Evolutionary conservation across 768 basidiomycete genomes (phyloP), one percentile per base, ranked within the genome.

Genomic region (Tricholoma hemisulphureum): DNA sequence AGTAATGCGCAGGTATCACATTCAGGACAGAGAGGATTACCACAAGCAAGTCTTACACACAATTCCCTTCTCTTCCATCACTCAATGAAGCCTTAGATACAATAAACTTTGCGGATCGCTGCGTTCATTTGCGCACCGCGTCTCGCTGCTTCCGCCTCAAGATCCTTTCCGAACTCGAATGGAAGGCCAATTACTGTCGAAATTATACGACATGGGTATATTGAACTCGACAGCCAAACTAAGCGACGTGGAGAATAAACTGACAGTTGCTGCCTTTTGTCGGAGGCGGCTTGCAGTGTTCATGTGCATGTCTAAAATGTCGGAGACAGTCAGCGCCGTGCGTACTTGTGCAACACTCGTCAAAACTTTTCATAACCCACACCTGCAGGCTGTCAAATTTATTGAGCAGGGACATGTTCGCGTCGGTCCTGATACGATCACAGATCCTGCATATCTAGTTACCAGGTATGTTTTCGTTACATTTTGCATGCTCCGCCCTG

Each of bases 401-500:
- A 91, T 99, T 64, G 97, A 99, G 72, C 97, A 98, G 72, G 97
- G 97, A 0, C 97, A 99, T 72, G 87, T 99, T 65, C 89, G 97
- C 29, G 93, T 98, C 21, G 97, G 97, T 20, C 94, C 96, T 29
- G 92, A 97, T 67, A 93, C 93, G 1, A 86, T 98, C 64, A 95
- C 91, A 0, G 97, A 99, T 71, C 97, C 97, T 2, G 97, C 95
- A 1, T 97, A 87, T 77, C 81, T 99, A 52, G 94, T 99, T 58
- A 96, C 93, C 37, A 80, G 92, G 91, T 87, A 64, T 28, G 80
- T 56, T 48, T 34, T 49, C 21, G 11, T 8, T 46, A n/a, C 2
- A 35, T 16, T 53, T 23, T 49, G 24, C 14, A 43, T 28, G 35
- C 5, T 4, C 51, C 23, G 51, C 34, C 56, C 57, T 46, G 57